These are phyloP conservation scores for Diutina siamensis DNA, from an alignment of 1,139 yeast genomes.

Conservation along the genomic window DNA sequence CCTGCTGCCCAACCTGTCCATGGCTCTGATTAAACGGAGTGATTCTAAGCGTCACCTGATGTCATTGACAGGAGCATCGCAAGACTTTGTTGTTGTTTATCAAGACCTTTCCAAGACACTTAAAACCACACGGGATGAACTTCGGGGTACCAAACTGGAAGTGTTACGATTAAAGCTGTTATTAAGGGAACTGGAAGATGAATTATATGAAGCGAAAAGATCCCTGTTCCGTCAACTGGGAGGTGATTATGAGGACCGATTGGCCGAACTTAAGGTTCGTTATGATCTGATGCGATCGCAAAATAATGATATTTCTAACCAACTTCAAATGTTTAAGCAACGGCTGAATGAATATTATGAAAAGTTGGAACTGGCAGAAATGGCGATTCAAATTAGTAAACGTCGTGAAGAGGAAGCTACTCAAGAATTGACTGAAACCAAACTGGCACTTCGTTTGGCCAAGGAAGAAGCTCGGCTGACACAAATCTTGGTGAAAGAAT, in stretches of 20 bases:
- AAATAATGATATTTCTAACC: slow-evolving; percentile 31
- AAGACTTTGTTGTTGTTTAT: slow-evolving; percentile 40
- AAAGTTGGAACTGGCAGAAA: slow-evolving; percentile 71
- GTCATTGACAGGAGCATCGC: slow-evolving; percentile 22
- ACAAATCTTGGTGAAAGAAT: slow-evolving; percentile 44
- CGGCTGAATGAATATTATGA: slow-evolving; percentile 68
- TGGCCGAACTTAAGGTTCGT: slow-evolving; percentile 35
- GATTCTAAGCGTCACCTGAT: slow-evolving; percentile 23
- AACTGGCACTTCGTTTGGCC: slow-evolving; percentile 39
- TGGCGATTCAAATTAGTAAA: slow-evolving; percentile 50
- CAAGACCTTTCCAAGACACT: slow-evolving; percentile 45
- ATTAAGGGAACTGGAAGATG: slow-evolving; percentile 36
- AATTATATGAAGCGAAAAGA: slow-evolving; percentile 29
- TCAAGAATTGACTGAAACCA: slow-evolving; percentile 45
- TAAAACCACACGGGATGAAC: slow-evolving; percentile 37
- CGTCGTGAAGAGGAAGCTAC: slow-evolving; percentile 49
- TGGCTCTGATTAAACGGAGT: slow-evolving; percentile 12
- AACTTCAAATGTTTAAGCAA: slow-evolving; percentile 38
- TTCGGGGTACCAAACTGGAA: slow-evolving; percentile 38
- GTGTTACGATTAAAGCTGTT: slow-evolving; percentile 41
- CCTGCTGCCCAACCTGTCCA: slow-evolving; percentile 7
- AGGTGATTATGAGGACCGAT: slow-evolving; percentile 28
- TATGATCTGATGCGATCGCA: slow-evolving; percentile 42
- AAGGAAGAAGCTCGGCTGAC: slow-evolving; percentile 50
- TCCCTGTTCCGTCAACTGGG: slow-evolving; percentile 24